phyloP scores from a whole-genome alignment of 2,329 filamentous ascomycete species.

The Fusarium chlamydosporum region DNA sequence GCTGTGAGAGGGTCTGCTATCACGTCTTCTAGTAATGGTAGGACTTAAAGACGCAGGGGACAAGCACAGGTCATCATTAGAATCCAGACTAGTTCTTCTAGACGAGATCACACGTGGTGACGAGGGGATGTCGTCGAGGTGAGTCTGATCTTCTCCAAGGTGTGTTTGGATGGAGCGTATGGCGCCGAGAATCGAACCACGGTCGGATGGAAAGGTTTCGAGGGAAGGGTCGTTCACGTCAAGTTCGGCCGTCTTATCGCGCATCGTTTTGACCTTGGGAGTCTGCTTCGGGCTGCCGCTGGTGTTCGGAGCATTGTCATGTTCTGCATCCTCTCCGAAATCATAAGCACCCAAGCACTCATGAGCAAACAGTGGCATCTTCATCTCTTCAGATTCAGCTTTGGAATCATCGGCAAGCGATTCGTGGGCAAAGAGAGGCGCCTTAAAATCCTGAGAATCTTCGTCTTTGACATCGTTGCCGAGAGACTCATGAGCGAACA shows the following conservation, averaged over 20 bases:
- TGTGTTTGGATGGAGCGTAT: conserved; percentile 63
- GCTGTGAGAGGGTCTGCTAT: conserved; percentile 54
- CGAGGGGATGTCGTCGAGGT: conserved; percentile 55
- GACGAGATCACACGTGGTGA: conserved; percentile 57
- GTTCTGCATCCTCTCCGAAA: conserved; percentile 53
- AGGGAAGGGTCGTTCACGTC: conserved; percentile 64
- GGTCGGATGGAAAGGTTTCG: conserved; percentile 63
- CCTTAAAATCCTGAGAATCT: conserved; percentile 51
- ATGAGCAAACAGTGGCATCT: conserved; percentile 63
- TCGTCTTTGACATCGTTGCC: conserved; percentile 58
- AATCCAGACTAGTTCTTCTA: conserved; percentile 56
- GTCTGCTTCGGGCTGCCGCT: conserved; percentile 38
- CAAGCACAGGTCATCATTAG: conserved; percentile 54
- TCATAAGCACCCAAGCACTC: conserved; percentile 62
- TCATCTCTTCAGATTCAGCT: conserved; percentile 41
- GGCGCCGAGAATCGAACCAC: conserved; percentile 61
- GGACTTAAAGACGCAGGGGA: conserved; percentile 57
- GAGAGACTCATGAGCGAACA: conserved; percentile 64
- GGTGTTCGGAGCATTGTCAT: conserved; percentile 43
- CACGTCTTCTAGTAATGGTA: conserved; percentile 51
- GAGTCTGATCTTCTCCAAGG: conserved; percentile 57
- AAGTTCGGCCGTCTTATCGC: conserved; percentile 36
- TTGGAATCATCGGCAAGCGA: conserved; percentile 25
- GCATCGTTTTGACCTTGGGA: conserved; percentile 37
- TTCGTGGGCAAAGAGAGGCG: conserved; percentile 32